A percentile compares a stretch with the other conserved stretches of the same genome.
phyloP scores from a whole-genome alignment of 2,329 filamentous ascomycete genomes.

The Penicillium paneum region DNA sequence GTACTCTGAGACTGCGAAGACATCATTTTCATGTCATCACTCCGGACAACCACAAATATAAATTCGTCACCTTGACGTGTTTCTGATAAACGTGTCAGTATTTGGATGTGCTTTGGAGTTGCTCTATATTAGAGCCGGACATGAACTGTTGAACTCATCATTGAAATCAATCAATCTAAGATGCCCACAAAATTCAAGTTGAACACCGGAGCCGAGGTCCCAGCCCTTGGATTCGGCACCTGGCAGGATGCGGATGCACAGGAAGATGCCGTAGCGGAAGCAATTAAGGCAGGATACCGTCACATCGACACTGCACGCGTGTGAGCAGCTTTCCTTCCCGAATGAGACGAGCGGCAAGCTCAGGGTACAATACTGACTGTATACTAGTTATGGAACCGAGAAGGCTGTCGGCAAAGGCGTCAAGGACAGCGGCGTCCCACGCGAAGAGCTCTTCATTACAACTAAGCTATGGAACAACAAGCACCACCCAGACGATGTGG shows the following conservation, averaged over 20 bases:
- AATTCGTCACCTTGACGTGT: neutral
- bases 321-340: slow-evolving; percentile 25
- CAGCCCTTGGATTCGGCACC: slow-evolving; percentile 52
- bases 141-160: neutral
- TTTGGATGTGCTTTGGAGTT: too few relatives aligned
- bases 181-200: slow-evolving; percentile 43
- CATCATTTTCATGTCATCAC: neutral
- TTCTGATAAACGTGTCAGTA: too few relatives aligned
- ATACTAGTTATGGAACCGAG: slow-evolving; percentile 59
- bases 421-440: slow-evolving; percentile 60
- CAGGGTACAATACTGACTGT: neutral
- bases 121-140: neutral
- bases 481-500: slow-evolving; percentile 61
- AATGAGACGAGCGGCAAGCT: neutral
- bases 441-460: slow-evolving; percentile 63
- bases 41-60: neutral
- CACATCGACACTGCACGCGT: slow-evolving; percentile 54
- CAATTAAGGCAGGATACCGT: slow-evolving; percentile 52
- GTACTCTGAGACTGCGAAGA: neutral
- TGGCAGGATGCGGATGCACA: slow-evolving; percentile 54
- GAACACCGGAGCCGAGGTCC: slow-evolving; percentile 49
- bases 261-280: slow-evolving; percentile 48
- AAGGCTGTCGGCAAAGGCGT: slow-evolving; percentile 64
- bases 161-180: neutral
- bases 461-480: slow-evolving; percentile 67